Evolutionary conservation across 768 basidiomycete genomes (phyloP).

Genomic region (Termitomyces sp.): DNA sequence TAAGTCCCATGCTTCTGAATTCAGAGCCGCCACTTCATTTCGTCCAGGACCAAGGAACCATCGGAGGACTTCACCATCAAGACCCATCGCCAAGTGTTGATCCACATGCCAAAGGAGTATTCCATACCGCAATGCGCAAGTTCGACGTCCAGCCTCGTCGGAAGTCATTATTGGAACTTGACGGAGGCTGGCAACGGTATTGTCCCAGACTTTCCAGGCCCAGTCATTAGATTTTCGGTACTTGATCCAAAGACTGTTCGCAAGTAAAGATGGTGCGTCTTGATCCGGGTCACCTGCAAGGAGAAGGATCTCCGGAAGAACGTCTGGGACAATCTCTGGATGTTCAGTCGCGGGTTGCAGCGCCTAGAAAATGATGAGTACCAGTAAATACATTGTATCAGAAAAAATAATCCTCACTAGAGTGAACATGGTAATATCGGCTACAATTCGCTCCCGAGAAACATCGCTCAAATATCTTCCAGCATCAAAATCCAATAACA

Average conservation of each 20-base stretch:
- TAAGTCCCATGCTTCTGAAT: conserved; percentile 60
- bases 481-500: conserved; percentile 62
- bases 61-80: conserved; percentile 62
- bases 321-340: conserved; percentile 36
- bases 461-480: conserved; percentile 46
- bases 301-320: conserved; percentile 59
- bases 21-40: conserved; percentile 54
- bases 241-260: conserved; percentile 78
- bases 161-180: conserved; percentile 55
- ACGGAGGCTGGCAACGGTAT: conserved; percentile 67
- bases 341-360: conserved; percentile 37
- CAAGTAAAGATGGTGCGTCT: conserved; percentile 64
- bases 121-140: conserved; percentile 61
- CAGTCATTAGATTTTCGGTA: conserved; percentile 68
- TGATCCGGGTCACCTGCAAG: conserved; percentile 53
- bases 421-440: conserved; percentile 57
- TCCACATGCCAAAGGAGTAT: conserved; percentile 69
- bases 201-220: conserved; percentile 85
- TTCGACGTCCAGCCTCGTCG: conserved; percentile 38
- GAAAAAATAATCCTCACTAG: conserved; percentile 35
- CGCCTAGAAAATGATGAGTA: conserved; percentile 26
- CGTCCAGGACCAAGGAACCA: conserved; percentile 72
- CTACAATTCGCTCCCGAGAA: conserved; percentile 53
- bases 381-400: neutral
- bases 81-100: conserved; percentile 66